Percentiles rank a stretch among this genome's conserved stretches.
Evolutionary conservation across 768 basidiomycete species (phyloP).

Genomic region (Xanthoconium purpureum): DNA sequence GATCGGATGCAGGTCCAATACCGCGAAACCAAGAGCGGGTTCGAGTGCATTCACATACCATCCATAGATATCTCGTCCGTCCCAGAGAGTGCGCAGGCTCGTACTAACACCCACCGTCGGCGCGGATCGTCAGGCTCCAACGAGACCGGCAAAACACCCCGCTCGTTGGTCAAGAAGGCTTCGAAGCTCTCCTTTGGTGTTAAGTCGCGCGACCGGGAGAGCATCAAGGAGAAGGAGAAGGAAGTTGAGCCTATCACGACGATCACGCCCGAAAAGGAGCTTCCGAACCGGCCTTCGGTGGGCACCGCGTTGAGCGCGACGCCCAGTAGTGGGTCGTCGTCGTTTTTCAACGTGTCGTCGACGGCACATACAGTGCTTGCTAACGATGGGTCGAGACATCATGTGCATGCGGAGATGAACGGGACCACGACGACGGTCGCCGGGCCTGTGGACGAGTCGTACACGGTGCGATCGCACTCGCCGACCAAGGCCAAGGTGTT

Average conservation of each 20-base stretch:
- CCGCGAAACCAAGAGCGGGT: constrained; percentile 84
- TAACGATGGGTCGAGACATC: constrained; percentile 31
- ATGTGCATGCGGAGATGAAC: constrained; percentile 16
- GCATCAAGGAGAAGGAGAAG: constrained; percentile 44
- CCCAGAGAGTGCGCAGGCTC: constrained; percentile 37
- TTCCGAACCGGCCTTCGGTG: constrained; percentile 41
- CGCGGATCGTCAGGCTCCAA: constrained; percentile 49
- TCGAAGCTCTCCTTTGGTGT: constrained; percentile 77
- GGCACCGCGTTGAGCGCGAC: constrained; percentile 57
- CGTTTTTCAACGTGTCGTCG: constrained; percentile 79
- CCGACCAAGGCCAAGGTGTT: constrained; percentile 61
- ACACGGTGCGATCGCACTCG: constrained; percentile 42
- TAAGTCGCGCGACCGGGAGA: constrained; percentile 48
- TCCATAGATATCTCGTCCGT: constrained; percentile 89
- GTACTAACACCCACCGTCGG: constrained; percentile 38
- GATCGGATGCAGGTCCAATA: constrained; percentile 96
- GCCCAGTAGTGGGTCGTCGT: constrained; percentile 74
- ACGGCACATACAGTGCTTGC: constrained; percentile 42
- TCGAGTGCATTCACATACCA: constrained; percentile 94
- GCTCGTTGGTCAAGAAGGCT: constrained; percentile 66
- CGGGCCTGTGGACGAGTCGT: constrained; percentile 26
- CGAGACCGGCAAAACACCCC: constrained; percentile 48
- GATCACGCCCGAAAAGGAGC: constrained; percentile 42
- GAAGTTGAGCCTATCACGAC: constrained; percentile 16
- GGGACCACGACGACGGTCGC: constrained; percentile 19